phyloP scores from a whole-genome alignment of 192 early-diverging fungal genomes.

The Coemansia sp. region DNA sequence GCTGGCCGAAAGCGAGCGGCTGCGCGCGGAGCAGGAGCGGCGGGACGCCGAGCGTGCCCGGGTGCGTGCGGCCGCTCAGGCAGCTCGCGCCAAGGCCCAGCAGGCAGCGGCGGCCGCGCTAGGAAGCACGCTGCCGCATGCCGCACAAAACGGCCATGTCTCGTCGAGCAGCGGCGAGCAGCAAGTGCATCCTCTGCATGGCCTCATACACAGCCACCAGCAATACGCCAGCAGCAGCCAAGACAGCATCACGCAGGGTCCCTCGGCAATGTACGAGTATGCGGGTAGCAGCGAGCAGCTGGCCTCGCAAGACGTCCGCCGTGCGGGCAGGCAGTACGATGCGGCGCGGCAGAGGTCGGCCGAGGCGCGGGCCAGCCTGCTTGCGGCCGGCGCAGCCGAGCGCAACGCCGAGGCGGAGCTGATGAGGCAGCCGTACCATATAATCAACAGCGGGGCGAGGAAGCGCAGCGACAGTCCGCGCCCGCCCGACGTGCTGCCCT shows the following conservation, averaged over 20 bases:
- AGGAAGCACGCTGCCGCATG: neutral
- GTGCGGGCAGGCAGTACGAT: constrained; percentile 19
- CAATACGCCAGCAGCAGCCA: constrained; percentile 5
- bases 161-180: neutral
- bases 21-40: constrained; percentile 19
- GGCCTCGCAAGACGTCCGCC: constrained; percentile 8
- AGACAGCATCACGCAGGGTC: constrained; percentile 11
- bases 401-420: constrained; percentile 41
- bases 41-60: constrained; percentile 19
- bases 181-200: neutral
- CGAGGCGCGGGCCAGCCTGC: constrained; percentile 47
- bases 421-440: constrained; percentile 6
- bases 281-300: neutral
- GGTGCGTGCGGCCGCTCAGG: constrained; percentile 17
- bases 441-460: constrained; percentile 8
- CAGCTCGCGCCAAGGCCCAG: constrained; percentile 28
- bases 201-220: constrained; percentile 5
- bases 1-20: constrained; percentile 22
- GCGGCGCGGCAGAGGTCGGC: constrained; percentile 34
- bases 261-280: neutral
- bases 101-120: constrained; percentile 9
- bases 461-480: neutral
- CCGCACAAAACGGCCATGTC: constrained; percentile 4
- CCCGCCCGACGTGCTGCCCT: neutral
- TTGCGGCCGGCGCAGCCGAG: constrained; percentile 39